Percentiles rank a stretch among this genome's conserved stretches.
Conservation (phyloP, 2,329 filamentous ascomycete genomes). For the Trichoderma sp. region DNA sequence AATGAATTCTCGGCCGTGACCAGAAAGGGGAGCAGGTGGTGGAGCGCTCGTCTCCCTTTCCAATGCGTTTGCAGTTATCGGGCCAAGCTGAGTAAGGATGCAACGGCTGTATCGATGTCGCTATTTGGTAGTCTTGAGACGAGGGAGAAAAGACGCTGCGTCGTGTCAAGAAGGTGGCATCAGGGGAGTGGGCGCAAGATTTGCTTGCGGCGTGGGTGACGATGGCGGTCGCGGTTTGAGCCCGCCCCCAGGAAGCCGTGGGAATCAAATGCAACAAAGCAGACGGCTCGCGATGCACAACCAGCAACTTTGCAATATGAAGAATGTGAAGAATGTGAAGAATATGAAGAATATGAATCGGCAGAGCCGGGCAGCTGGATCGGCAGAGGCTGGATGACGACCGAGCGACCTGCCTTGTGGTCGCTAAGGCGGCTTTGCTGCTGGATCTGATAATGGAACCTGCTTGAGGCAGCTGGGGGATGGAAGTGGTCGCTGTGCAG, state of each 20-base stretch:
- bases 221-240: conserved; percentile 16
- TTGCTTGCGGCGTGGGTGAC: conserved; percentile 5
- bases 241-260: neutral
- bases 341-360: no score
- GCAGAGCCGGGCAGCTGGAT: conserved; percentile 1
- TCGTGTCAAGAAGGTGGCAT: conserved; percentile 18
- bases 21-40: conserved; percentile 8
- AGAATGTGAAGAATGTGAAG: no score
- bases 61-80: neutral
- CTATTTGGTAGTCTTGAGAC: conserved; percentile 2
- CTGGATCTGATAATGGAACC: neutral
- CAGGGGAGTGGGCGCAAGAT: conserved; percentile 17
- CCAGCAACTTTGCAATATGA: neutral
- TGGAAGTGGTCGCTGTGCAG: conserved; percentile 14
- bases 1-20: neutral
- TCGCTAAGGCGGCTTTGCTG: conserved; percentile 8
- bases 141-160: neutral
- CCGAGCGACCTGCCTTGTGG: conserved; percentile 1
- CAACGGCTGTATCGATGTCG: conserved; percentile 1
- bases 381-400: conserved; percentile 4
- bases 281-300: conserved; percentile 13
- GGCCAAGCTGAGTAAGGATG: neutral
- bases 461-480: conserved; percentile 1
- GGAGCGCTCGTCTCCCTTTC: conserved; percentile 10
- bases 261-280: neutral